phyloP scores from a whole-genome alignment of 768 basidiomycete genomes.

The Suillus occidentalis region DNA sequence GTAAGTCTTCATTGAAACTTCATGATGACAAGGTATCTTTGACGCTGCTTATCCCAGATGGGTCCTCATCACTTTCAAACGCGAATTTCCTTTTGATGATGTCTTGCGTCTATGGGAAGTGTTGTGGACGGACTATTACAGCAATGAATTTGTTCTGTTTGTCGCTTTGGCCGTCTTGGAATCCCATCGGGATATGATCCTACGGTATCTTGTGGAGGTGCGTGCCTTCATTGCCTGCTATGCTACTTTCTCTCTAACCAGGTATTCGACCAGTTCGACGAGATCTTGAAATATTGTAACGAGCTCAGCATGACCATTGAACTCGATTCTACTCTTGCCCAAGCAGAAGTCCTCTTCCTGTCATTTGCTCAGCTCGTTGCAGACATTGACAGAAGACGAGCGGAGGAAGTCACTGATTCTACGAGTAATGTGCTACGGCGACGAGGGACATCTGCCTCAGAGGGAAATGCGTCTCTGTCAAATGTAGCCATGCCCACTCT shows the following conservation, averaged over 20 bases:
- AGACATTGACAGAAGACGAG: conserved; percentile 80
- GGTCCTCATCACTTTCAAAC: conserved; percentile 93
- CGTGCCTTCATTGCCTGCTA: conserved; percentile 15
- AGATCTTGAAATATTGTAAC: conserved; percentile 88
- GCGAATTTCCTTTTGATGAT: conserved; percentile 92
- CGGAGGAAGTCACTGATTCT: conserved; percentile 44
- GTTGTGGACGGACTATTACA: conserved; percentile 90
- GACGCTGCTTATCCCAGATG: conserved; percentile 49
- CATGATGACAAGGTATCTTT: neutral
- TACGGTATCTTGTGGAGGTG: conserved; percentile 94
- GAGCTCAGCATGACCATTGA: conserved; percentile 97
- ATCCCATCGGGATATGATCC: conserved; percentile 91
- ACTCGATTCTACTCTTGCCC: conserved; percentile 90
- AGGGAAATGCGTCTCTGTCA: conserved; percentile 14
- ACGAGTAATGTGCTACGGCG: conserved; percentile 32
- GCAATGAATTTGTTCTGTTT: conserved; percentile 86
- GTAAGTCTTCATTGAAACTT: conserved; percentile 40
- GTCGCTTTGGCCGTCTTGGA: conserved; percentile 92
- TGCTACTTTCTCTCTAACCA: neutral
- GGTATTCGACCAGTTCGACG: conserved; percentile 61
- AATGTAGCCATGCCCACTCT: conserved; percentile 47
- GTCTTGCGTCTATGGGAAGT: conserved; percentile 93
- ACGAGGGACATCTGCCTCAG: conserved; percentile 25
- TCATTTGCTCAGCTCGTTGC: conserved; percentile 87
- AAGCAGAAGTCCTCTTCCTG: conserved; percentile 95